Base-by-base conservation (phyloP, 1,284 basidiomycete species). In the Gomphus bonarii region DNA sequence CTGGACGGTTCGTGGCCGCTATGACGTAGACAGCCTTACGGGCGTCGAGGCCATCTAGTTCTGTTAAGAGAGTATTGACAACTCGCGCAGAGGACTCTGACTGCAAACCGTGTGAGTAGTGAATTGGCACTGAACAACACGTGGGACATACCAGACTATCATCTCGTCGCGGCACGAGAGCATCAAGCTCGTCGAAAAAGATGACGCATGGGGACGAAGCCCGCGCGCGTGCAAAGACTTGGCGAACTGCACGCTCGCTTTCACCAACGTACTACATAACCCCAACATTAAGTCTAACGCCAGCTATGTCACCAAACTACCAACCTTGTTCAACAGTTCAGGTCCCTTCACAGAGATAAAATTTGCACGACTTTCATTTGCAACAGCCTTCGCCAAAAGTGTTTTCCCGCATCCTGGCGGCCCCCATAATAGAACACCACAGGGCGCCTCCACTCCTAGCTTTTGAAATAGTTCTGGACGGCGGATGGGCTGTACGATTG, bases 391-490 rank as follows among this genome's bases (percentile, higher is more conserved):
- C 0, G 95, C 95, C 7, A 98, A 74, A 20, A 98, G 68, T 0
- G 95, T 99, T 73, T 98, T 98, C 10, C 95, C 95, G 67, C 95
- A 98, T 3, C 95, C 95, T 0, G 95, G 95, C 9, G 95, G 95
- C 16, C 95, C 95, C 95, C 95, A 99, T n/a, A 98, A 74, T 20
- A 98, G 74, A 1, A 98, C 95, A 2, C 95, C 95, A 67, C 91
- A 89, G 0, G 89, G 83, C 8, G 89, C 84, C 46, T 85, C 82
- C 61, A 97, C 91, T 11, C 95, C 95, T 2, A 97, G 86, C 1
- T 80, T 79, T 51, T 72, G 81, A 72, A 98, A 99, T 1, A 98
- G 69, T 67, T 95, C 93, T 0, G 95, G 95, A 48, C 89, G 75
- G 53, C 82, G 79, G 64, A 99, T 95, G 2, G 95, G 95, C 67